phyloP scores from a whole-genome alignment of 441 rosid genomes.

The Breynia disticha region DNA sequence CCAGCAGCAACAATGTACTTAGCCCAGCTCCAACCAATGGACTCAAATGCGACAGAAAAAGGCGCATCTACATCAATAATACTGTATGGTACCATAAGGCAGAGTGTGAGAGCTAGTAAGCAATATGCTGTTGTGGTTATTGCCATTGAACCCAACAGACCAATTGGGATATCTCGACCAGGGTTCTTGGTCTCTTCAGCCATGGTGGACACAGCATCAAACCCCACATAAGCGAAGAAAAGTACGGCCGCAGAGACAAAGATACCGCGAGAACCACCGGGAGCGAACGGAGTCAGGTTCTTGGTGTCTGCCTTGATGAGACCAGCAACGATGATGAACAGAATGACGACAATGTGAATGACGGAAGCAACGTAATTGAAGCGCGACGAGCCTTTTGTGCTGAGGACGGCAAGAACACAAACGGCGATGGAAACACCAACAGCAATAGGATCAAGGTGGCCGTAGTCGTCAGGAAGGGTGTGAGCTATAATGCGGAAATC shows the following conservation, averaged over 20 bases:
- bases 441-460: conserved; percentile 63
- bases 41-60: conserved; percentile 56
- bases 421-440: conserved; percentile 36
- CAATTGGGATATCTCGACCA: conserved; percentile 53
- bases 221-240: conserved; percentile 67
- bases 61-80: conserved; percentile 43
- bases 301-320: conserved; percentile 39
- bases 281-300: conserved; percentile 35
- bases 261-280: conserved; percentile 35
- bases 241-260: conserved; percentile 51
- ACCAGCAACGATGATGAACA: conserved; percentile 56
- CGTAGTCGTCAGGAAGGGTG: conserved; percentile 34
- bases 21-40: conserved; percentile 63
- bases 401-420: conserved; percentile 50
- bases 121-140: conserved; percentile 42
- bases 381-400: conserved; percentile 65
- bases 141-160: conserved; percentile 63
- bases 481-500: conserved; percentile 47
- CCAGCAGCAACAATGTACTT: conserved; percentile 69
- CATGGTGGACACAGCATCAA: conserved; percentile 70
- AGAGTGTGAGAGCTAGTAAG: conserved; percentile 33
- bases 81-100: conserved; percentile 48
- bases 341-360: conserved; percentile 41
- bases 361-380: conserved; percentile 60
- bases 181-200: conserved; percentile 78